Evolutionary conservation across 2,329 filamentous ascomycete species (phyloP).

Genomic region (Fusarium illudens): DNA sequence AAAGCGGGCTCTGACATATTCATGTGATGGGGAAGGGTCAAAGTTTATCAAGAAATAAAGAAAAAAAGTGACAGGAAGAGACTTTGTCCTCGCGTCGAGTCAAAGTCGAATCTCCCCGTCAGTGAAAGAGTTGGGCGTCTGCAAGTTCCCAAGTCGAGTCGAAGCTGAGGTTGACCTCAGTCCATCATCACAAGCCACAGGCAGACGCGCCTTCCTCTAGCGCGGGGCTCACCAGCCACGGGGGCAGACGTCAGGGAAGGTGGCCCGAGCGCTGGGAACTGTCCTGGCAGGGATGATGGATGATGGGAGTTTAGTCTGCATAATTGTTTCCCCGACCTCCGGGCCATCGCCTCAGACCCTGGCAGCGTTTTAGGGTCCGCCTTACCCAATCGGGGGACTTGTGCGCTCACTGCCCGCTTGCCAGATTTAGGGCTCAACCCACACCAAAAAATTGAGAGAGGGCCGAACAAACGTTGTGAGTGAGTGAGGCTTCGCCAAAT

Average conservation of each 20-base stretch:
- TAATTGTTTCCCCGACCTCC: conserved; percentile 33
- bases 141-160: not conserved
- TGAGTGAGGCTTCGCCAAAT: conserved; percentile 40
- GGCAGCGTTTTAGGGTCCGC: conserved; percentile 1
- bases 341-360: not conserved
- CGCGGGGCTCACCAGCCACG: conserved; percentile 28
- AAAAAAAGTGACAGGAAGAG: not conserved
- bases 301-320: not conserved
- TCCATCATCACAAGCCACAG: conserved; percentile 31
- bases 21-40: not conserved
- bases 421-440: conserved; percentile 47
- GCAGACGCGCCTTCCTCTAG: not conserved
- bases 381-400: conserved; percentile 6
- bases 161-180: conserved; percentile 15
- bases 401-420: conserved; percentile 23
- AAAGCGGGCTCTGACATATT: conserved; percentile 29
- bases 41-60: not conserved
- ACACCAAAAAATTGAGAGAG: conserved; percentile 44
- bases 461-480: conserved; percentile 25
- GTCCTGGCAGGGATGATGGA: not conserved
- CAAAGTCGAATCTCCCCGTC: not conserved
- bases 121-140: not conserved
- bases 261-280: conserved; percentile 30
- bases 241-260: conserved; percentile 34
- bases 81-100: not conserved